Evolutionary conservation across 2,329 filamentous ascomycete species (phyloP).

Genomic region (Capronia americana): DNA sequence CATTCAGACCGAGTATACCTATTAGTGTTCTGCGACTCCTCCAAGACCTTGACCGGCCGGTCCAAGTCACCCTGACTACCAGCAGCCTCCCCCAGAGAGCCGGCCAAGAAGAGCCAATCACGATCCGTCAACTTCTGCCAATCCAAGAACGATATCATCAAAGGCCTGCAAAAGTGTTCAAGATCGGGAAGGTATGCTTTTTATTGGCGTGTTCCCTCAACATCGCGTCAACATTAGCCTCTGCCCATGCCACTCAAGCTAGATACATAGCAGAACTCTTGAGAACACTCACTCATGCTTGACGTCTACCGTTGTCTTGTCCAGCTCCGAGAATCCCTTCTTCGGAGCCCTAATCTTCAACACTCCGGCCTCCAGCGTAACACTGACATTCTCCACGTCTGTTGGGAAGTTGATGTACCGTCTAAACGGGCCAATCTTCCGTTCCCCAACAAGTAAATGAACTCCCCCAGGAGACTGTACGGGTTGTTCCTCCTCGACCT

Average conservation of each 20-base stretch:
- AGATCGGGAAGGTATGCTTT: slow-evolving; percentile 18
- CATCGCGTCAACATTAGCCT: slow-evolving; percentile 13
- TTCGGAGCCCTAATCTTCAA: slow-evolving; percentile 36
- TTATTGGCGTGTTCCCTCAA: slow-evolving; percentile 14
- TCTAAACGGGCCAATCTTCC: slow-evolving; percentile 33
- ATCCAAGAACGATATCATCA: background rate
- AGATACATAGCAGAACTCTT: slow-evolving; percentile 17
- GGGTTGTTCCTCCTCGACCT: slow-evolving; percentile 34
- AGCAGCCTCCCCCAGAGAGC: background rate
- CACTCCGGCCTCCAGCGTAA: slow-evolving; percentile 35
- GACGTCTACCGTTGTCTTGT: slow-evolving; percentile 32
- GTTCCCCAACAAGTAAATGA: slow-evolving; percentile 33
- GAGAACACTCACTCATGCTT: slow-evolving; percentile 35
- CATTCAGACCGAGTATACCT: background rate
- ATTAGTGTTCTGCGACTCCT: background rate
- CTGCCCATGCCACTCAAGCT: background rate
- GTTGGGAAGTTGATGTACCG: slow-evolving; percentile 37
- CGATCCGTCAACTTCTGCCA: background rate
- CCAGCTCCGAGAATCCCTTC: slow-evolving; percentile 31
- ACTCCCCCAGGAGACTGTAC: slow-evolving; percentile 22
- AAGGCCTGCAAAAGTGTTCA: slow-evolving; percentile 22
- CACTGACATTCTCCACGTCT: slow-evolving; percentile 35
- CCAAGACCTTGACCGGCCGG: background rate
- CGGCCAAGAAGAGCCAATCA: background rate
- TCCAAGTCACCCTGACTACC: background rate